Percentiles rank a stretch among this genome's conserved stretches.
These are phyloP conservation scores for Malania oleifera DNA, from an alignment of 164 flowering plant species.

Conservation along the genomic window DNA sequence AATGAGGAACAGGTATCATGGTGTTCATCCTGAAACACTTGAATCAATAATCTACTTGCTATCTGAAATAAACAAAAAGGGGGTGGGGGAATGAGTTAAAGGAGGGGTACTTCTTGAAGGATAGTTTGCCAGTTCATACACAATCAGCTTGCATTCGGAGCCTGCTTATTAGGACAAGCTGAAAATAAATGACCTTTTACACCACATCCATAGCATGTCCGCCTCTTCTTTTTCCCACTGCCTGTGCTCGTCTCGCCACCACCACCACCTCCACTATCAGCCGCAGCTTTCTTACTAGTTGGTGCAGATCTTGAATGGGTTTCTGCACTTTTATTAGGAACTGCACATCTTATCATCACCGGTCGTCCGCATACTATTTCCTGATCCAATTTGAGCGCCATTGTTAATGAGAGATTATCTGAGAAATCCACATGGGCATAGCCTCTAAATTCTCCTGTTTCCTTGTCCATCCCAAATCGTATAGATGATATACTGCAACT, in stretches of 20 bases:
- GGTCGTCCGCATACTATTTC: slow-evolving; percentile 66
- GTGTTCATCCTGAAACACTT: no score
- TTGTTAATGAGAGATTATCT: slow-evolving; percentile 46
- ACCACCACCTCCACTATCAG: slow-evolving; percentile 7
- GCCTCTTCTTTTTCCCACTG: slow-evolving; percentile 52
- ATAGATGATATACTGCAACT: slow-evolving; percentile 64
- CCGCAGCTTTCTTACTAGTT: not conserved
- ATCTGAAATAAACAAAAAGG: no score
- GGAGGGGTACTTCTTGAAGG: no score
- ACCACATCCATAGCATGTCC: slow-evolving; percentile 79
- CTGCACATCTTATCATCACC: slow-evolving; percentile 77
- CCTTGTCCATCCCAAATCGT: slow-evolving; percentile 82
- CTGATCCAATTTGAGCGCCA: slow-evolving; percentile 81
- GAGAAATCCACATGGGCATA: slow-evolving; percentile 91
- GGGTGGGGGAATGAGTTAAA: no score
- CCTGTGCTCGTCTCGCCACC: slow-evolving; percentile 6
- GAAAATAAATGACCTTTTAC: slow-evolving; percentile 73
- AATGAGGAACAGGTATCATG: no score
- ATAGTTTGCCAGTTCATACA: no score
- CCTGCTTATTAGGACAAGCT: slow-evolving; percentile 59
- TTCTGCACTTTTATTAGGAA: slow-evolving; percentile 43
- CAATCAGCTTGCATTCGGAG: slow-evolving; percentile 10
- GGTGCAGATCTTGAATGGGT: slow-evolving; percentile 11
- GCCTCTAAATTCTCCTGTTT: slow-evolving; percentile 74
- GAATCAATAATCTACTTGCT: no score